Percentiles rank a stretch among this genome's conserved stretches.
phyloP scores from a whole-genome alignment of 352 stramenopile species.

The Halophytophthora polymorphica region DNA sequence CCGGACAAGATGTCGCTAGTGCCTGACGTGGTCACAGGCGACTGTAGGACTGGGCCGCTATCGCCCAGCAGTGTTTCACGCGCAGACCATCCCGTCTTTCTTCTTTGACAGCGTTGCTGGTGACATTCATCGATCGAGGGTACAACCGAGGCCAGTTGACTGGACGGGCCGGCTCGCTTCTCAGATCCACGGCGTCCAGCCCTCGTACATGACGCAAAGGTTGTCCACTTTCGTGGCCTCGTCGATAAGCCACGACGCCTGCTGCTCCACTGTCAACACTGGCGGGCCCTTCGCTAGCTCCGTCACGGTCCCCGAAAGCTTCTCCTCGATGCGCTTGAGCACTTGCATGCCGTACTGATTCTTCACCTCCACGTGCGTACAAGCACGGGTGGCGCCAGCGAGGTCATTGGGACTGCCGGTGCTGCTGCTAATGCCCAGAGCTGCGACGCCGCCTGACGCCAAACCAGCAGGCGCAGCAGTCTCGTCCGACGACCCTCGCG shows the following conservation, averaged over 20 bases:
- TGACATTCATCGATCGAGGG: no score
- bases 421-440: constrained; percentile 10
- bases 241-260: constrained; percentile 78
- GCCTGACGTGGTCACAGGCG: no score
- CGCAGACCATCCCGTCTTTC: no score
- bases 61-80: no score
- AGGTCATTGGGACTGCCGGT: constrained; percentile 7
- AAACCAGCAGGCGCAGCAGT: background rate
- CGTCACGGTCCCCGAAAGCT: constrained; percentile 52
- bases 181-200: constrained; percentile 89
- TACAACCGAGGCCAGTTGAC: no score
- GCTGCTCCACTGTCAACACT: constrained; percentile 61
- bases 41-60: no score
- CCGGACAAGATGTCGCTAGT: no score
- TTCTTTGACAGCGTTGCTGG: no score
- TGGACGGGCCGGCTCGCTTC: no score
- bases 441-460: constrained; percentile 12
- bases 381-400: background rate
- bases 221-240: constrained; percentile 80
- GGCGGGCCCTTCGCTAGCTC: constrained; percentile 25
- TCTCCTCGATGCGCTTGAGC: constrained; percentile 70
- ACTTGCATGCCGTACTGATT: constrained; percentile 69
- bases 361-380: constrained; percentile 16
- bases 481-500: constrained; percentile 4
- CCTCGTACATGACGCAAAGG: constrained; percentile 87